Conservation (phyloP, 805 yeast species). For the Hagleromyces aurorensis region DNA sequence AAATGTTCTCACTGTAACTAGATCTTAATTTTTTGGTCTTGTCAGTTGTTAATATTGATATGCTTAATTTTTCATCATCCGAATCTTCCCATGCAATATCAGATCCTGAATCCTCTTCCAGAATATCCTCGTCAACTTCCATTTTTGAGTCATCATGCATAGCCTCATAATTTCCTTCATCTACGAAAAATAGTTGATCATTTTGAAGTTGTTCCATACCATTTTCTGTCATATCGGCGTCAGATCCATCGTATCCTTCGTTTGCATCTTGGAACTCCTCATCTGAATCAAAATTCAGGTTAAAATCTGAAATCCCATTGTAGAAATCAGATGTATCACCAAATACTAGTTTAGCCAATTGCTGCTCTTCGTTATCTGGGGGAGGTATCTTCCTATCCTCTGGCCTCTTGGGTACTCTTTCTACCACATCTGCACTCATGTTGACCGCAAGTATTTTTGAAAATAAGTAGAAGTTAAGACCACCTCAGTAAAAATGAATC, state of each 20-base stretch:
- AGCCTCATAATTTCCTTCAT: slow-evolving; percentile 25
- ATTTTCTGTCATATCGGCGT: slow-evolving; percentile 25
- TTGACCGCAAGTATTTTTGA: too few species aligned
- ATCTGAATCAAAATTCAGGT: slow-evolving; percentile 34
- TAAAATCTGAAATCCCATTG: slow-evolving; percentile 58
- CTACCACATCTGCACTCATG: slow-evolving; percentile 5
- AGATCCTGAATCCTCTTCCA: slow-evolving; percentile 26
- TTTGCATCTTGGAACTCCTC: slow-evolving; percentile 32
- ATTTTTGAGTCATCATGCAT: slow-evolving; percentile 12
- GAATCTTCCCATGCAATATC: slow-evolving; percentile 77
- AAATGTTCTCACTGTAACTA: slow-evolving; percentile 41
- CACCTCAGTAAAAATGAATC: too few species aligned
- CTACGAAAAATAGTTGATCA: slow-evolving; percentile 22
- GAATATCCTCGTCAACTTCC: slow-evolving; percentile 26
- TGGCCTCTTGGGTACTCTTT: not conserved
- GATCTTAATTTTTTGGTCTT: slow-evolving; percentile 65
- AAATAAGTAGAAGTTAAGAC: too few species aligned
- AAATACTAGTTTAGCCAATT: slow-evolving; percentile 75
- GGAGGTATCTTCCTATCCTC: slow-evolving; percentile 37
- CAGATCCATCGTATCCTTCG: slow-evolving; percentile 23
- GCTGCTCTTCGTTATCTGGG: slow-evolving; percentile 78
- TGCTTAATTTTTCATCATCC: slow-evolving; percentile 69
- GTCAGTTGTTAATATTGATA: slow-evolving; percentile 53
- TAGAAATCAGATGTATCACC: slow-evolving; percentile 58
- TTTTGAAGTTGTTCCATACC: slow-evolving; percentile 28